A percentile compares a stretch with the other conserved stretches of the same genome.
Conservation (phyloP, 164 flowering plant species). For the Tinospora cordifolia region DNA sequence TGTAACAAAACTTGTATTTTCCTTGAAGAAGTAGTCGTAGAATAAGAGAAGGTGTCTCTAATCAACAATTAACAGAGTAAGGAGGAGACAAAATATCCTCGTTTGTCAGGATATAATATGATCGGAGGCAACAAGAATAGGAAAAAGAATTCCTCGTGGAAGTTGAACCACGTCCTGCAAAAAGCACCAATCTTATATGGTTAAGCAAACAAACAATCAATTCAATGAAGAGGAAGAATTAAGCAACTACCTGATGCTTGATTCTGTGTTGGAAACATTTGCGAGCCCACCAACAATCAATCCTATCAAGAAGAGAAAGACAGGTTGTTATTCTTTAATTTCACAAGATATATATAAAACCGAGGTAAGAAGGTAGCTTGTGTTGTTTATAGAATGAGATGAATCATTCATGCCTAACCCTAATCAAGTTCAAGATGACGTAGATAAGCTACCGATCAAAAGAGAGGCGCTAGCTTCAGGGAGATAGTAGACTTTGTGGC, state of each 20-base stretch:
- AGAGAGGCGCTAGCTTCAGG: conserved; percentile 99
- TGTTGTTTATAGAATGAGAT: background rate
- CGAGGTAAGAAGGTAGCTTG: background rate
- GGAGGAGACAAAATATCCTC: background rate
- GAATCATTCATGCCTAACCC: conserved; percentile 1
- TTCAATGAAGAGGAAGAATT: background rate
- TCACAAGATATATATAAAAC: background rate
- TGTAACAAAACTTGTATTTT: background rate
- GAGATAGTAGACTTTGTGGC: conserved; percentile 76
- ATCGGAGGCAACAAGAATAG: conserved; percentile 89
- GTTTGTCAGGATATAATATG: conserved; percentile 79
- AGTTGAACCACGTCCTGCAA: conserved; percentile 91
- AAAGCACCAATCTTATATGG: background rate
- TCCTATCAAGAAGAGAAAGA: conserved; percentile 35
- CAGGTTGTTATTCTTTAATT: background rate
- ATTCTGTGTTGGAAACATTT: conserved; percentile 81
- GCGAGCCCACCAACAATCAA: conserved; percentile 91
- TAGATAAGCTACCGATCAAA: conserved; percentile 58
- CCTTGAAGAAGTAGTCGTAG: too few relatives aligned
- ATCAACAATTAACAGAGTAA: background rate
- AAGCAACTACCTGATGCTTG: conserved; percentile 55
- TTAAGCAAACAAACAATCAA: background rate
- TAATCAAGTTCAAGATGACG: background rate
- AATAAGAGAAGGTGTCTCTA: background rate
- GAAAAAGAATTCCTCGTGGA: conserved; percentile 96